Evolutionary conservation across 331 rosid genomes (phyloP).

Genomic region (Arachis monticola): DNA sequence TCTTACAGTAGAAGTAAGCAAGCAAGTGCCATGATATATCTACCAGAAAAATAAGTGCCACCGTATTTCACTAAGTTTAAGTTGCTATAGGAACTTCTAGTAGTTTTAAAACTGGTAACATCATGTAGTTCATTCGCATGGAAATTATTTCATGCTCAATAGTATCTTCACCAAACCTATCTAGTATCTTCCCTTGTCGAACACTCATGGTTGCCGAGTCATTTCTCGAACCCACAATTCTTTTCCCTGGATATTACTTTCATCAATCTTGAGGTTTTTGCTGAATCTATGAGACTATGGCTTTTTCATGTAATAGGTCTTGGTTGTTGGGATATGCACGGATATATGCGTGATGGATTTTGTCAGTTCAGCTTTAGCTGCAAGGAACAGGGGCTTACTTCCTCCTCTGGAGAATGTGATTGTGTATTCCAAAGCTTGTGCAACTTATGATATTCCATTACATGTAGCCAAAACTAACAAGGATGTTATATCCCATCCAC

Average conservation of each 20-base stretch:
- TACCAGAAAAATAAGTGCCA: too few species aligned
- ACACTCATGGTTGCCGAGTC: background rate
- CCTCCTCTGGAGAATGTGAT: conserved; percentile 80
- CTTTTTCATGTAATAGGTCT: conserved; percentile 57
- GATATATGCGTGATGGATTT: conserved; percentile 92
- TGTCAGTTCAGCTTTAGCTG: conserved; percentile 67
- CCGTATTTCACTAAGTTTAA: too few species aligned
- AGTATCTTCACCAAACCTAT: conserved; percentile 4
- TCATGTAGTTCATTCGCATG: too few species aligned
- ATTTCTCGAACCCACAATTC: background rate
- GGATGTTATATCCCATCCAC: conserved; percentile 80
- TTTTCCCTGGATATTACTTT: conserved; percentile 11
- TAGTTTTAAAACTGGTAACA: too few species aligned
- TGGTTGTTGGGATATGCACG: conserved; percentile 90
- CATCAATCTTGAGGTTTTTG: conserved; percentile 3
- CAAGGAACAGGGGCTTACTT: conserved; percentile 72
- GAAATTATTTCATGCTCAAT: too few species aligned
- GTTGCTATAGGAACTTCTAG: too few species aligned
- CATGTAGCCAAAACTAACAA: conserved; percentile 64
- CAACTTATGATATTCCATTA: conserved; percentile 78
- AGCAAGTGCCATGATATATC: background rate
- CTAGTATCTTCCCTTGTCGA: conserved; percentile 12
- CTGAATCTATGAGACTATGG: conserved; percentile 24
- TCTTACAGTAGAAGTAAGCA: conserved; percentile 9
- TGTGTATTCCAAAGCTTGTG: conserved; percentile 75